A percentile compares a stretch with the other conserved stretches of the same genome.
Evolutionary conservation across 371 early-diverging fungal genomes (phyloP).

Genomic region (Lichtheimia ramosa): DNA sequence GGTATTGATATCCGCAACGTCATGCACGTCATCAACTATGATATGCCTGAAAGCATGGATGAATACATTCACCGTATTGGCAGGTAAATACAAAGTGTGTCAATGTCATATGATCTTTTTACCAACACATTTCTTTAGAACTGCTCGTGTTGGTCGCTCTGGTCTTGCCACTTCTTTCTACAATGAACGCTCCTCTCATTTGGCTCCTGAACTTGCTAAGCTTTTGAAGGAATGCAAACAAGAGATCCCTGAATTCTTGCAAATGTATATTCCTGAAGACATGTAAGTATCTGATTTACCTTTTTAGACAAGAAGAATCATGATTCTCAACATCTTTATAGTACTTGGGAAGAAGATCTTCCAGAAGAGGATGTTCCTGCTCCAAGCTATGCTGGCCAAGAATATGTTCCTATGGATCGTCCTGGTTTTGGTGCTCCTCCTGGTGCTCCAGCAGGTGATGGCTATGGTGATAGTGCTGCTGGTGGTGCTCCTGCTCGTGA

Average conservation of each 20-base stretch:
- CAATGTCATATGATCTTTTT: not conserved
- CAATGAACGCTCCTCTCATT: conserved; percentile 44
- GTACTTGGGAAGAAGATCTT: conserved; percentile 47
- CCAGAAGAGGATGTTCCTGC: conserved; percentile 43
- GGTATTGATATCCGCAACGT: conserved; percentile 89
- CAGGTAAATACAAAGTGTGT: conserved; percentile 26
- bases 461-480: conserved; percentile 32
- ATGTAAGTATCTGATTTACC: conserved; percentile 28
- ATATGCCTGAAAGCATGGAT: conserved; percentile 76
- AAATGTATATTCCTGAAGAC: conserved; percentile 34
- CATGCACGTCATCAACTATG: conserved; percentile 86
- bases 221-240: conserved; percentile 79
- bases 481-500: conserved; percentile 24
- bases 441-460: conserved; percentile 41
- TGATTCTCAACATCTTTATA: not conserved
- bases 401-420: conserved; percentile 41
- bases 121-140: conserved; percentile 30
- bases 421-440: conserved; percentile 28
- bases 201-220: conserved; percentile 69
- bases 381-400: conserved; percentile 50
- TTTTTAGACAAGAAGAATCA: not conserved
- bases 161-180: conserved; percentile 82
- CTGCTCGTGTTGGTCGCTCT: conserved; percentile 72
- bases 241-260: conserved; percentile 77
- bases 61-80: conserved; percentile 88